Evolutionary conservation across 108 stramenopile species (phyloP), one percentile per base, ranked within the genome.

Genomic region (Schizochytrium sp.): DNA sequence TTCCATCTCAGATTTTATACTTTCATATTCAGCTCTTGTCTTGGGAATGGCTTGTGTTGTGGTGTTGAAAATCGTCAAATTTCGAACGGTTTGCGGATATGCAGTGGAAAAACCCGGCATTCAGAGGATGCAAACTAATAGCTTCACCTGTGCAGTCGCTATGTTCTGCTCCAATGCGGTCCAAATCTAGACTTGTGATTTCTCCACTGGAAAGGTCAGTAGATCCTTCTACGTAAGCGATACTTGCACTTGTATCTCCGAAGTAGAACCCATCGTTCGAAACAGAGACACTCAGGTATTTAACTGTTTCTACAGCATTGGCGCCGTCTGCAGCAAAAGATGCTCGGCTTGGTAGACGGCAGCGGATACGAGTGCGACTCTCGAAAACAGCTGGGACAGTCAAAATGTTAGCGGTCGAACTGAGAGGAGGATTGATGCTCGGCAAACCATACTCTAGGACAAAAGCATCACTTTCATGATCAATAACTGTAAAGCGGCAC

Each of bases 301-400:
- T 53, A 13, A n/a, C 72, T 28, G 42, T 44, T 41, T 13, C 72
- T 17, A 41, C 76, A 44, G 42, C 64, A 38, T 38, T 38, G 28
- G 28, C 28, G 28, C 28, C 28, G 28, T 28, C 28, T 28, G 28
- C 28, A 28, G 28, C 28, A 1, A 83, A 83, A 42, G 10, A 38
- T 5, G 50, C 5, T 56, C 59, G 93, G 40, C 47, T 40, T 13
- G 94, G 94, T 19, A 91, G 15, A 15, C 72, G 50, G 76, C 96
- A 96, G 58, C 73, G 57, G 7, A 95, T 88, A 44, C 96, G 88
- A 41, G 94, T 95, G 13, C 91, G 47, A 56, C 93, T 95, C 46
- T 95, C 87, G 87, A 89, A 96, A n/a, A 57, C 90, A 2, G 92
- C 96, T 12, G 83, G 45, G 41, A 58, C 90, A 3, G 60, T 69